Base-by-base conservation (phyloP, 768 basidiomycete species). In the Naganishia vishniacii region DNA sequence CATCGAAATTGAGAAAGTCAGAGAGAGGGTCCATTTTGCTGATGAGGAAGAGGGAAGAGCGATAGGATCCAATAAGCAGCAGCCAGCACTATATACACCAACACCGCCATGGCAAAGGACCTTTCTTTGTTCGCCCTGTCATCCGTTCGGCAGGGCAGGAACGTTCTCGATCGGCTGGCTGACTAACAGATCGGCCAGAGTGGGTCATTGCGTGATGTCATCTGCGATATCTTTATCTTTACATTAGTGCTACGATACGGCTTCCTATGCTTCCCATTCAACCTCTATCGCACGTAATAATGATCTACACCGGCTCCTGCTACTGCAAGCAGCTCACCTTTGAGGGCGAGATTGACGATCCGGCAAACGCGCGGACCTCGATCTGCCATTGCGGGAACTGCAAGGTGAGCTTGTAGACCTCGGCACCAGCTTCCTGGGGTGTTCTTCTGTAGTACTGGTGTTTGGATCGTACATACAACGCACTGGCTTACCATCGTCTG, bases 271-370 rank as follows among this genome's bases (percentile, higher is more conserved):
- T n/a, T n/a, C n/a, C n/a, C n/a, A n/a, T n/a, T n/a, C n/a, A n/a
- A n/a, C n/a, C n/a, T n/a, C n/a, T n/a, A n/a, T n/a, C n/a, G n/a
- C n/a, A n/a, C n/a, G n/a, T n/a, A 3, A 56, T 13, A n/a, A 56
- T 56, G 53, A 56, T 56, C 37, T 53, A 40, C 37, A 56, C 34
- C n/a, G 53, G 53, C 34, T 56, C 53, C 23, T 56, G 53, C 53
- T 56, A 56, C 37, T 56, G 53, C 53, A 56, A 40, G 34, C 34
- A 56, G 25, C 37, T 56, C 31, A 56, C 34, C 28, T 41, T 56
- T 18, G 32, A 56, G 37, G 53, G 53, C 23, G 53, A 41, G 31
- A 56, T 56, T 23, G 37, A 56, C 53, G 32, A 34, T 20, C 34
- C 53, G 13, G 23, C 34, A 25, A 41, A 41, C 53, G 53, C 53